Conservation (phyloP, 1,284 basidiomycete species). For the Ganoderma leucocontextum region DNA sequence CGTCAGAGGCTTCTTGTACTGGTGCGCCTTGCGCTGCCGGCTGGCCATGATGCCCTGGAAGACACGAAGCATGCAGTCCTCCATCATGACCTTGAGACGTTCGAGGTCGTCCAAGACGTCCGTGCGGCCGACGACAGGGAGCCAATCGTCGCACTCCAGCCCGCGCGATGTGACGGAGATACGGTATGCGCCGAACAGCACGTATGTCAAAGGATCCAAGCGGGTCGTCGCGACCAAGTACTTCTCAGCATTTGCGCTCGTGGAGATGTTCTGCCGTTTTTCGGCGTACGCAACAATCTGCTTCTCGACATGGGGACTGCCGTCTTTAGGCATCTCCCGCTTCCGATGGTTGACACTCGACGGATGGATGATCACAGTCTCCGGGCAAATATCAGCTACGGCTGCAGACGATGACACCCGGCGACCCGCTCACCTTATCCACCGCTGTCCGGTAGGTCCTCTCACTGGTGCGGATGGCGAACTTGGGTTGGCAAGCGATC, state of each 20-base stretch:
- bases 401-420: background rate
- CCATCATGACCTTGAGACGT: conserved; percentile 85
- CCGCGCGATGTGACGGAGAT: conserved; percentile 74
- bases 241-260: conserved; percentile 60
- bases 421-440: conserved; percentile 74
- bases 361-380: conserved; percentile 83
- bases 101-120: conserved; percentile 87
- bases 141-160: conserved; percentile 90
- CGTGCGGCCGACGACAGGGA: conserved; percentile 84
- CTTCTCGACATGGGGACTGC: conserved; percentile 62
- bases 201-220: conserved; percentile 90
- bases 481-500: conserved; percentile 92
- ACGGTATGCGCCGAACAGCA: conserved; percentile 91
- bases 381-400: conserved; percentile 10
- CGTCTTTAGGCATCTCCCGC: conserved; percentile 56
- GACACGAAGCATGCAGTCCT: conserved; percentile 88
- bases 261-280: conserved; percentile 82
- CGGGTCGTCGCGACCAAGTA: conserved; percentile 86
- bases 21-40: conserved; percentile 42
- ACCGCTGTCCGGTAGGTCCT: conserved; percentile 80
- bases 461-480: conserved; percentile 84
- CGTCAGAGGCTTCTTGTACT: conserved; percentile 44
- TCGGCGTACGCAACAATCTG: conserved; percentile 89
- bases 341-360: conserved; percentile 88
- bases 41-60: conserved; percentile 86